Evolutionary conservation across 257 asterid species (phyloP), one percentile per base, ranked within the genome.

Genomic region (Solanum pinnatisectum): DNA sequence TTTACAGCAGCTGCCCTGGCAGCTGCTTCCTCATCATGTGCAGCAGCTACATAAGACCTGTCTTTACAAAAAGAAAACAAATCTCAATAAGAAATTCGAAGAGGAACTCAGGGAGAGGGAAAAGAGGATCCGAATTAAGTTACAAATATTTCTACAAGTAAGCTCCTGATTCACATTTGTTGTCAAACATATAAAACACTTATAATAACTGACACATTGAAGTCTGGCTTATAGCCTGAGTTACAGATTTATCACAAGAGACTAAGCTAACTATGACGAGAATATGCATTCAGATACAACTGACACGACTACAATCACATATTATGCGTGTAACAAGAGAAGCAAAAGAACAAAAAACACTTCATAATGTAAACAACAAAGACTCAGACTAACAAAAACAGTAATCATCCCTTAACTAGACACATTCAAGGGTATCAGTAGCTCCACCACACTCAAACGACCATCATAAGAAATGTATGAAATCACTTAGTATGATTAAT

Each of bases 21-120:
- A 89, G 96, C 91, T 89, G 95, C 93, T 89, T 95, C 98, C 95
- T 97, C 99, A 85, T 96, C 95, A 85, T 92, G 93, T 46, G 94
- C 89, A 86, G 98, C 98, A 33, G 91, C 87, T 68, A 91, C 87
- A 73, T 90, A 88, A 36, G 95, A 94, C 89, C 92, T 89, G 83
- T 83, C 89, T 88, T 98, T 92, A 93, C 82, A 81, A 87, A 76
- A 74, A 36, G 65, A 83, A 70, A 36, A 32, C 6, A 56, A 67
- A 33, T 52, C 15, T 10, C 42, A 72, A 39, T 82, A 11, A 90
- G 63, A 52, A 32, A 70, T 8, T 86, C 36, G 10, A 46, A 73
- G 68, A 86, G 83, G 68, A 70, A 12, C 72, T 72, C n/a, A 13
- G 67, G 72, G 84, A 67, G 23, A 22, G 23, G 70, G 6, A 56